Conservation (phyloP, 768 basidiomycete species). For the Boletus vermiculosoides region DNA sequence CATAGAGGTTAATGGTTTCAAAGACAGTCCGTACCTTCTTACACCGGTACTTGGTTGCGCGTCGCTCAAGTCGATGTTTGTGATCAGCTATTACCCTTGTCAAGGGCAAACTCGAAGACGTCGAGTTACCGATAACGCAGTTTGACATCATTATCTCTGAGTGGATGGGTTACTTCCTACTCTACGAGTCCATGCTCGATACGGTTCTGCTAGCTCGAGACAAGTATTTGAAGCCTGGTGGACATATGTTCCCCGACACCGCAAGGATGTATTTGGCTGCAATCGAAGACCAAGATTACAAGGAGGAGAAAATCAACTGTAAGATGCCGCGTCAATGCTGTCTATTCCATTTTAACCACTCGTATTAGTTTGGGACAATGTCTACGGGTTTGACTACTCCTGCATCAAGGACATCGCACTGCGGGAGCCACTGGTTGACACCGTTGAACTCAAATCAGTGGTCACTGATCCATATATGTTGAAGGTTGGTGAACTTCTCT, state of each 20-base stretch:
- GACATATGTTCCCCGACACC: slow-evolving; percentile 94
- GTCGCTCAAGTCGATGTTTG: slow-evolving; percentile 6
- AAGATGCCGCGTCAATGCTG: background rate
- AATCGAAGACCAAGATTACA: slow-evolving; percentile 99
- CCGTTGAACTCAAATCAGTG: slow-evolving; percentile 95
- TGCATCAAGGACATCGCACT: slow-evolving; percentile 99
- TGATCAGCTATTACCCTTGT: slow-evolving; percentile 84
- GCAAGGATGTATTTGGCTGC: slow-evolving; percentile 92
- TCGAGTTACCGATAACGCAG: slow-evolving; percentile 80
- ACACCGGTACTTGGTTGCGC: background rate
- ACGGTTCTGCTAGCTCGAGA: slow-evolving; percentile 96
- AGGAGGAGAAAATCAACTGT: slow-evolving; percentile 99
- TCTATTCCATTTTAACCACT: slow-evolving; percentile 4
- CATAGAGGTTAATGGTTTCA: slow-evolving; percentile 93
- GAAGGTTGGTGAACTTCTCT: slow-evolving; percentile 53
- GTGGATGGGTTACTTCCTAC: slow-evolving; percentile 99
- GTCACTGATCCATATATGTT: slow-evolving; percentile 89
- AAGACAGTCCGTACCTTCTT: slow-evolving; percentile 68
- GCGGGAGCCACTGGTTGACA: slow-evolving; percentile 95
- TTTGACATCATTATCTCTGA: slow-evolving; percentile 99
- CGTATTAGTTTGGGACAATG: slow-evolving; percentile 92
- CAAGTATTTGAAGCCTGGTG: slow-evolving; percentile 89
- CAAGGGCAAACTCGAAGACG: slow-evolving; percentile 97
- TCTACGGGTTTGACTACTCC: slow-evolving; percentile 99
- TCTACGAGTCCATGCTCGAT: slow-evolving; percentile 99